Evolutionary conservation across 2,329 filamentous ascomycete species (phyloP), one percentile per base, ranked within the genome.

Genomic region (Pezicula rhizophila): DNA sequence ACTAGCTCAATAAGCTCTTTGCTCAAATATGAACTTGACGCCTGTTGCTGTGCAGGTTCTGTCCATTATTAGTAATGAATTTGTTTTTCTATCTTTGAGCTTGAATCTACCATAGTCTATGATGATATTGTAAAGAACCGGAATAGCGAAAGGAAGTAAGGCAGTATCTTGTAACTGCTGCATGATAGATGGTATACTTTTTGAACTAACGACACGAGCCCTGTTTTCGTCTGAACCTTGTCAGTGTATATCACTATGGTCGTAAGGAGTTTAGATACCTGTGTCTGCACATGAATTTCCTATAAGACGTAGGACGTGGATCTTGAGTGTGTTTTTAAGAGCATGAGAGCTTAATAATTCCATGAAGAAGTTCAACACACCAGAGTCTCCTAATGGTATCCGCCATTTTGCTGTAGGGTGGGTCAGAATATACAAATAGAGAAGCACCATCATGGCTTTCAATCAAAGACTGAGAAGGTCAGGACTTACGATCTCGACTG

Each of bases 261-360:
- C 37, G 18, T n/a, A 26, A 11, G 26, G 8, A 37, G 2, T 28
- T 11, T 18, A 42, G 12, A 18, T 61, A 76, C 76, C 73, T 54
- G 76, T 78, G 54, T 84, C 80, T 17, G 80, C 81, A 53, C 78
- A 83, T 8, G 77, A 77, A 60, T 85, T 85, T 12, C 80, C 81
- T 14, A 80, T 69, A 17, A 83, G 63, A 20, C 81, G 76, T 14
- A 84, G 66, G 7, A 73, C 65, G 48, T 84, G 80, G 7, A 78
- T 67, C 40, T 71, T 71, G n/a, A 82, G 66, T 1, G 67, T 59
- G 28, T 70, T 66, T 8, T 64, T 64, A 33, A 75, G 53, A 2
- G 61, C 65, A 4, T 70, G 63, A 0, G 62, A 59, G 5, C 65
- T 64, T 8, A 81, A 60, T 11, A 78, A 57, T 10, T 67, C 62